These are phyloP conservation scores for Beauveria sp. DNA, from an alignment of 2,329 filamentous ascomycete genomes.

Conservation along the genomic window DNA sequence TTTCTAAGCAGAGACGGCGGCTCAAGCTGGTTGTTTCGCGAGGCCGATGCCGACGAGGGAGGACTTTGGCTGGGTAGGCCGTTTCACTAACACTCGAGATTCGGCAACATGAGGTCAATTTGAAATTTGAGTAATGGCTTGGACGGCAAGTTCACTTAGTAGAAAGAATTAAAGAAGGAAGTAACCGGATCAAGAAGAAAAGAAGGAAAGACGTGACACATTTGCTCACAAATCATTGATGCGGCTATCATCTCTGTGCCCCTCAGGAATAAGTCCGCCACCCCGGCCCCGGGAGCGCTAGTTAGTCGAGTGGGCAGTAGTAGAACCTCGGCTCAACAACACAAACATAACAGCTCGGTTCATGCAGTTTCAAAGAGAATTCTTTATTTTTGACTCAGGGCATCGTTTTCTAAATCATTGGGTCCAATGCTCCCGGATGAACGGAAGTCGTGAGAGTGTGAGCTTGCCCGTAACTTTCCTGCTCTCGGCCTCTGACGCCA, in stretches of 20 bases:
- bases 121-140: no score
- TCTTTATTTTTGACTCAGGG: no score
- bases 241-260: not conserved
- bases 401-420: no score
- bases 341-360: not conserved
- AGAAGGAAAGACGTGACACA: not conserved
- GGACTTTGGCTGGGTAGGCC: not conserved
- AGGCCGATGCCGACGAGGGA: not conserved
- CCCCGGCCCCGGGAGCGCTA: not conserved
- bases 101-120: not conserved
- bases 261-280: not conserved
- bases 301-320: not conserved
- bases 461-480: no score
- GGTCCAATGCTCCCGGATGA: no score
- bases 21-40: not conserved
- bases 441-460: no score
- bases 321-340: slow-evolving; percentile 4
- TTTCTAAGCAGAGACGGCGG: not conserved
- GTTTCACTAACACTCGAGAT: not conserved
- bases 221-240: not conserved
- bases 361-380: not conserved
- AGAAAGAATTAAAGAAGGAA: no score
- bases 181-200: not conserved
- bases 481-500: not conserved
- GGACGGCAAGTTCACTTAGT: no score